These are phyloP conservation scores for Kodamaea ohmeri DNA, from an alignment of 1,139 yeast genomes.

Conservation along the genomic window DNA sequence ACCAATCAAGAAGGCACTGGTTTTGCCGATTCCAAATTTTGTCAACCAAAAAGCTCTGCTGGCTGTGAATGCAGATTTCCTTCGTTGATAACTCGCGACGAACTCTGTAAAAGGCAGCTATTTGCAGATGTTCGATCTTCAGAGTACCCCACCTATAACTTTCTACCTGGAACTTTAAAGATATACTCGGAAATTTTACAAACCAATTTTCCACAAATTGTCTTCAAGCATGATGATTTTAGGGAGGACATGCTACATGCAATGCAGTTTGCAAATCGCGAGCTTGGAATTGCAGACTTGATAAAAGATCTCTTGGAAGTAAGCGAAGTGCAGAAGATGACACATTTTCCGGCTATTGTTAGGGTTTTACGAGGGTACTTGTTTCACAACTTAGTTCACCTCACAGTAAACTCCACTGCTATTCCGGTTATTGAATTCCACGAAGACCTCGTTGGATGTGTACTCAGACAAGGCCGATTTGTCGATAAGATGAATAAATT, in stretches of 20 bases:
- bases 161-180: conserved; percentile 2
- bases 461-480: conserved; percentile 31
- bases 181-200: conserved; percentile 1
- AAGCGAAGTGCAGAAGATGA: not conserved
- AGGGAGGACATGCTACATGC: not conserved
- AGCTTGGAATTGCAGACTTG: not conserved
- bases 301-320: not conserved
- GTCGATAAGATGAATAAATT: conserved; percentile 29
- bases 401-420: not conserved
- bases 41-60: conserved; percentile 1
- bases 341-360: not conserved
- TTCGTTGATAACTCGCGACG: not conserved
- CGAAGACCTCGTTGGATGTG: conserved; percentile 17
- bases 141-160: not conserved
- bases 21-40: conserved; percentile 17
- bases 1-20: conserved; percentile 20
- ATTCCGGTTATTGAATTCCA: conserved; percentile 2
- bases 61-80: not conserved
- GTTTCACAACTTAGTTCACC: not conserved
- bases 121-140: not conserved
- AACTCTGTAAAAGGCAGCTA: conserved; percentile 4
- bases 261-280: not conserved
- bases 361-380: conserved; percentile 13
- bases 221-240: not conserved
- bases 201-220: too few relatives aligned